Evolutionary conservation across 1,284 basidiomycete species (phyloP).

Genomic region (Boletus semigastroideus): DNA sequence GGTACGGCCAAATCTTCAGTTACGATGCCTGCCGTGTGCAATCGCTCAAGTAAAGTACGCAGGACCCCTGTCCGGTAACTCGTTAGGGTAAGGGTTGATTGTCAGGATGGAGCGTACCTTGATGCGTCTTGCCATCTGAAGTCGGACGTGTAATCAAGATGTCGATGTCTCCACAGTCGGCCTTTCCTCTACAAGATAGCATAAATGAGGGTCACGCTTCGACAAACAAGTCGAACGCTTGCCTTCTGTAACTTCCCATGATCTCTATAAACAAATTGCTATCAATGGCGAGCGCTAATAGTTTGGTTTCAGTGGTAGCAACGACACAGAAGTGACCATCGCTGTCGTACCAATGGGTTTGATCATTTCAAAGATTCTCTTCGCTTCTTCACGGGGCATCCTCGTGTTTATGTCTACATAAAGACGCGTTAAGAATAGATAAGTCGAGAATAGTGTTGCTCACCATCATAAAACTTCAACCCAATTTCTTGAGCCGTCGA

Average conservation of each 20-base stretch:
- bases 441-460: conserved; percentile 1
- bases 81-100: neutral
- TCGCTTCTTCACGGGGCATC: conserved; percentile 84
- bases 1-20: conserved; percentile 78
- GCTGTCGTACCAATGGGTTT: conserved; percentile 56
- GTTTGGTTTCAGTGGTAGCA: neutral
- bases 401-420: conserved; percentile 66
- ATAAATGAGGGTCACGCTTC: conserved; percentile 1
- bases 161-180: conserved; percentile 87
- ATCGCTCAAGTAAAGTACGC: conserved; percentile 50
- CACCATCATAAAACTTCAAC: conserved; percentile 75
- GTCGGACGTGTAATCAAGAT: conserved; percentile 79
- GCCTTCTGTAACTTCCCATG: conserved; percentile 90
- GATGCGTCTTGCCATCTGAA: conserved; percentile 71
- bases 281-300: conserved; percentile 68
- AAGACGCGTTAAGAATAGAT: neutral
- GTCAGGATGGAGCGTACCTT: conserved; percentile 40
- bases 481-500: conserved; percentile 72
- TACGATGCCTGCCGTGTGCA: conserved; percentile 62
- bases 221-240: conserved; percentile 3
- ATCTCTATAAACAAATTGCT: conserved; percentile 73
- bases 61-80: conserved; percentile 50
- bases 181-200: conserved; percentile 55
- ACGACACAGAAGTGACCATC: neutral
- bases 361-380: conserved; percentile 69